These are phyloP conservation scores for Cylindricascospora bacillispora DNA, from an alignment of 1,139 yeast genomes.

Conservation along the genomic window DNA sequence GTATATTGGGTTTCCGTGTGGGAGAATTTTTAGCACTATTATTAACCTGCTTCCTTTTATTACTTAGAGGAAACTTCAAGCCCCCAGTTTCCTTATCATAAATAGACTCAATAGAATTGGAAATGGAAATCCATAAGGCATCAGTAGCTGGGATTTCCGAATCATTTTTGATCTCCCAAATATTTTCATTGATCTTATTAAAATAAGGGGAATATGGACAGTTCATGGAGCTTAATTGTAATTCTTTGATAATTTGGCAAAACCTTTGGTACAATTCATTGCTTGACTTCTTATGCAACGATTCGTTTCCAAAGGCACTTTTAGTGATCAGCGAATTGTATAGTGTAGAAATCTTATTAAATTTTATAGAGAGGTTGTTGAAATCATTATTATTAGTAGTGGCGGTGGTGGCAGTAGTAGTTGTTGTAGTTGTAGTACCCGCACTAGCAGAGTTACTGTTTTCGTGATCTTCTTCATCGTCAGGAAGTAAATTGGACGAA, in stretches of 20 bases:
- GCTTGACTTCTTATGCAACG: slow-evolving; percentile 23
- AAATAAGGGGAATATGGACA: slow-evolving; percentile 25
- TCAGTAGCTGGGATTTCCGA: slow-evolving; percentile 16
- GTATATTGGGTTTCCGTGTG: neutral
- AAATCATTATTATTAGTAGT: slow-evolving; percentile 1
- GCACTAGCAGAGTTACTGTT: slow-evolving; percentile 4
- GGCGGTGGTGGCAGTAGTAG: neutral
- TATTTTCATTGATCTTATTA: slow-evolving; percentile 14
- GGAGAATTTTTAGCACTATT: neutral
- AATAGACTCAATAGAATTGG: slow-evolving; percentile 17
- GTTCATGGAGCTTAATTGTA: slow-evolving; percentile 20
- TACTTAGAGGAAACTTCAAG: slow-evolving; percentile 7
- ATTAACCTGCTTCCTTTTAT: neutral
- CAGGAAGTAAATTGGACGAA: slow-evolving; percentile 4
- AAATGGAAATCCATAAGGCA: slow-evolving; percentile 21
- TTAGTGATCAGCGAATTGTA: slow-evolving; percentile 19
- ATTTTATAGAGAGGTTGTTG: slow-evolving; percentile 14
- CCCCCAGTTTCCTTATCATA: slow-evolving; percentile 21
- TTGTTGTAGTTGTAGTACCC: neutral
- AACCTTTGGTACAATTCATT: slow-evolving; percentile 25
- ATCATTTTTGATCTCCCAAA: slow-evolving; percentile 23
- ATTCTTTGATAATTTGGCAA: slow-evolving; percentile 22
- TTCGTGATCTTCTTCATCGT: slow-evolving; percentile 1
- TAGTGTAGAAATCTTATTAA: slow-evolving; percentile 17
- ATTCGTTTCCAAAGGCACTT: slow-evolving; percentile 16